These are phyloP conservation scores for Ophiostoma himal-ulmi DNA, from an alignment of 2,329 filamentous ascomycete genomes.

Conservation along the genomic window DNA sequence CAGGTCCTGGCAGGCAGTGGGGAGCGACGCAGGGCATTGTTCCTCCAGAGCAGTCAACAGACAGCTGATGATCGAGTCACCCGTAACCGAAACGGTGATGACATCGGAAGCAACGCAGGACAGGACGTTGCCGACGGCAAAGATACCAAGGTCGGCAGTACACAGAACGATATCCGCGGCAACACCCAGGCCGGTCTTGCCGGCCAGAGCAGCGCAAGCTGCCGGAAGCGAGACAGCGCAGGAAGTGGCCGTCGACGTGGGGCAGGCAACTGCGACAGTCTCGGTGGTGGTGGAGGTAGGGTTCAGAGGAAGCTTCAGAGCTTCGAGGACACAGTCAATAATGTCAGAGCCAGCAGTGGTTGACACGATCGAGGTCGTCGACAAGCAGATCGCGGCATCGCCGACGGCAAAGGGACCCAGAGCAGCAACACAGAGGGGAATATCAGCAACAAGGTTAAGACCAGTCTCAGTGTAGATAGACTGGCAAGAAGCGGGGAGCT, in stretches of 20 bases:
- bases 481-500: constrained; percentile 20
- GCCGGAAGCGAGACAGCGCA: constrained; percentile 18
- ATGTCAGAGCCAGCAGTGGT: constrained; percentile 15
- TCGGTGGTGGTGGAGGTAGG: constrained; percentile 1
- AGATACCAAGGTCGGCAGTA: constrained; percentile 30
- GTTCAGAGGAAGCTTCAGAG: not conserved
- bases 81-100: constrained; percentile 13
- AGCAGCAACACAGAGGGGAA: constrained; percentile 15
- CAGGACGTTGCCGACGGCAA: constrained; percentile 25
- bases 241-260: not conserved
- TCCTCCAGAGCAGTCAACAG: not conserved
- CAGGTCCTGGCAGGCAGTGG: constrained; percentile 20
- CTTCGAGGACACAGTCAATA: constrained; percentile 20
- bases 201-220: constrained; percentile 17
- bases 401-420: constrained; percentile 26
- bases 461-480: constrained; percentile 10
- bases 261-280: not conserved
- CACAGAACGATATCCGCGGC: constrained; percentile 31
- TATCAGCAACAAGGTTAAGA: constrained; percentile 13
- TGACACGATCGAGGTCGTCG: constrained; percentile 15
- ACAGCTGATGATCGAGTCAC: constrained; percentile 21
- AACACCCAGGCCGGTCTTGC: constrained; percentile 4
- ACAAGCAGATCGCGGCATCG: constrained; percentile 16
- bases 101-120: constrained; percentile 13
- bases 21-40: constrained; percentile 23